Percentiles rank a stretch among this genome's conserved stretches.
These are phyloP conservation scores for Rhizophlyctis rosea DNA, from an alignment of 192 early-diverging fungal species.

Conservation along the genomic window DNA sequence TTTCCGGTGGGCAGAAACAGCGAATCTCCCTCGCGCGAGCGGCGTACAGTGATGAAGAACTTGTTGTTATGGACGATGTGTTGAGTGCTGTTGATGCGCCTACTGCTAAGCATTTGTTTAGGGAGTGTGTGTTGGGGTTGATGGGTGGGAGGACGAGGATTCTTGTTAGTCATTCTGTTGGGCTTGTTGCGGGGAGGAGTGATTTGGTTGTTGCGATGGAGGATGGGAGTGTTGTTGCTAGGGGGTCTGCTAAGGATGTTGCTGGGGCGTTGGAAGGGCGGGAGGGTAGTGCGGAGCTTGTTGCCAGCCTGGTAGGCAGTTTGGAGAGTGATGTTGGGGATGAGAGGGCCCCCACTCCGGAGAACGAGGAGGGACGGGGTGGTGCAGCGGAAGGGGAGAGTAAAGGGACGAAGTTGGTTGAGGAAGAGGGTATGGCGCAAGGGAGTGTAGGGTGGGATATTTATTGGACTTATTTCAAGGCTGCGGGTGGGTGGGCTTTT, in stretches of 20 bases:
- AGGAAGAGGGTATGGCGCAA: conserved; percentile 34
- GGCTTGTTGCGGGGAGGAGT: conserved; percentile 22
- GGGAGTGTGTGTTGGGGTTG: conserved; percentile 64
- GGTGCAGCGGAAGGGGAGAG: conserved; percentile 13
- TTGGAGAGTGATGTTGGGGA: conserved; percentile 8
- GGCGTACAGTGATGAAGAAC: conserved; percentile 10
- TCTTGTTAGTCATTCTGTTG: conserved; percentile 74
- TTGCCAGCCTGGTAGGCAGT: background rate
- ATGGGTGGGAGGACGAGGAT: conserved; percentile 71
- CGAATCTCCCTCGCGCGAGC: conserved; percentile 74
- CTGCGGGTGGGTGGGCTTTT: conserved; percentile 40
- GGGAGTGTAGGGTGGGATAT: conserved; percentile 36
- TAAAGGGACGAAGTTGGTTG: conserved; percentile 38
- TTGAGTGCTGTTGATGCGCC: conserved; percentile 88
- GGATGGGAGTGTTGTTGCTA: conserved; percentile 11
- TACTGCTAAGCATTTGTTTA: conserved; percentile 79
- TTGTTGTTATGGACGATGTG: conserved; percentile 68
- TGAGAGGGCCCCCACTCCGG: background rate
- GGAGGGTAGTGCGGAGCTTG: background rate
- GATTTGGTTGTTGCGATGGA: conserved; percentile 29
- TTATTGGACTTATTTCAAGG: conserved; percentile 39
- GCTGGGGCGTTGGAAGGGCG: too few relatives aligned
- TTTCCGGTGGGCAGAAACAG: conserved; percentile 80
- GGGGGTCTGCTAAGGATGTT: conserved; percentile 10
- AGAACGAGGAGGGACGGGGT: background rate